Conservation (phyloP, 1,284 basidiomycete species). For the Tilletia caries region DNA sequence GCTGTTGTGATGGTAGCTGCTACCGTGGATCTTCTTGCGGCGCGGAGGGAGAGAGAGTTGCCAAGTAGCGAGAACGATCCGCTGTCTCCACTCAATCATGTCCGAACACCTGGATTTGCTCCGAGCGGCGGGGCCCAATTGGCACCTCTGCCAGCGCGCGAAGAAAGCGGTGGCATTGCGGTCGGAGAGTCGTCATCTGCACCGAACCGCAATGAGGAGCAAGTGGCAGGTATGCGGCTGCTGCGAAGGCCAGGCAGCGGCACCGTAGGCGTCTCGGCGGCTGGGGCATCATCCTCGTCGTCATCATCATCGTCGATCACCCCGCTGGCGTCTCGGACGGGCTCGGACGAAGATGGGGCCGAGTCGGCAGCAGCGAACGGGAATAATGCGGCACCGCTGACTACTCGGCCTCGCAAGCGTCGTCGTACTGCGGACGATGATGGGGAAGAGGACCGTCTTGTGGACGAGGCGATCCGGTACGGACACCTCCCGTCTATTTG, state of each 20-base stretch:
- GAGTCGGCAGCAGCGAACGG: neutral
- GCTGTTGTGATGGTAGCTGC: neutral
- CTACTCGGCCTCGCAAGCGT: neutral
- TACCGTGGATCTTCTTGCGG: neutral
- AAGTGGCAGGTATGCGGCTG: too few species aligned
- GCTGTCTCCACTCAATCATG: too few species aligned
- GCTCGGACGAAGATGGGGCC: neutral
- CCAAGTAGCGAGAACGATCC: neutral
- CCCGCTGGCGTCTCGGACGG: too few species aligned
- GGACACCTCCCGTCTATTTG: too few species aligned
- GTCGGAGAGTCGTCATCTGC: neutral
- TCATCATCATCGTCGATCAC: neutral
- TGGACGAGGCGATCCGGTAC: neutral
- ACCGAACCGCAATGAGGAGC: neutral
- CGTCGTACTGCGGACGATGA: neutral
- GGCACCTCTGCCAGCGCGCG: too few species aligned
- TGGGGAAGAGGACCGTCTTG: conserved; percentile 1
- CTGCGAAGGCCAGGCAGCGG: too few species aligned
- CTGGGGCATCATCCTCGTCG: too few species aligned
- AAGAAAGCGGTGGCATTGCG: too few species aligned
- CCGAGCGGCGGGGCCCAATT: neutral
- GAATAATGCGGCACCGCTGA: neutral
- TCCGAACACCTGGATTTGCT: neutral
- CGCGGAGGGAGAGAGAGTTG: neutral
- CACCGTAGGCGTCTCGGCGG: too few species aligned